Percentiles rank a stretch among this genome's conserved stretches.
Conservation (phyloP, 192 early-diverging fungal genomes). For the Chytriomyces sp. region DNA sequence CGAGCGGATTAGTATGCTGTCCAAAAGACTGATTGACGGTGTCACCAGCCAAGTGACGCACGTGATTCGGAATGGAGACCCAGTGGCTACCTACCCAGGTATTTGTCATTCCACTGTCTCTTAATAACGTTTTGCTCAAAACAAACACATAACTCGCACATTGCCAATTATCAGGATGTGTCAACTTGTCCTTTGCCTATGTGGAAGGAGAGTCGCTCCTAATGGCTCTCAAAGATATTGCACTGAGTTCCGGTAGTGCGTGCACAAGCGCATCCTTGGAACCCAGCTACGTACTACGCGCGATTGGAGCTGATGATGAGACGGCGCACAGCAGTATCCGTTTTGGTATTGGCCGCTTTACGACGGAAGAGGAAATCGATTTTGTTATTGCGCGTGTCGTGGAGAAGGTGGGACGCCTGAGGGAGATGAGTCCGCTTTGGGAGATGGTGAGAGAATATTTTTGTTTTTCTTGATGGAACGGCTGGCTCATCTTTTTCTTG, state of each 20-base stretch:
- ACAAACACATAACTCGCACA: not conserved
- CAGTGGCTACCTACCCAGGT: constrained; percentile 73
- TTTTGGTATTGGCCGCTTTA: constrained; percentile 96
- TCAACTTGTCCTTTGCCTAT: constrained; percentile 95
- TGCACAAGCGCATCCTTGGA: constrained; percentile 96
- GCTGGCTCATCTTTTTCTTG: constrained; percentile 46
- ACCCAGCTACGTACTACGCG: constrained; percentile 94
- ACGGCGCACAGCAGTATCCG: constrained; percentile 94
- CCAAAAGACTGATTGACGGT: constrained; percentile 77
- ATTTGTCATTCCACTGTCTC: not conserved
- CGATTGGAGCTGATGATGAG: constrained; percentile 95
- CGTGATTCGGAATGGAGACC: constrained; percentile 90
- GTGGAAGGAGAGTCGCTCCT: constrained; percentile 96
- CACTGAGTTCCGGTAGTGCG: constrained; percentile 90
- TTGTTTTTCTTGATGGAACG: not conserved
- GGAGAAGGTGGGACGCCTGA: constrained; percentile 77
- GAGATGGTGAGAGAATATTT: constrained; percentile 74
- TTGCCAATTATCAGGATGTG: constrained; percentile 64
- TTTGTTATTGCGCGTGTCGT: constrained; percentile 81
- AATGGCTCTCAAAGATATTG: constrained; percentile 98
- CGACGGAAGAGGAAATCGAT: constrained; percentile 93
- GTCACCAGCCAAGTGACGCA: constrained; percentile 76
- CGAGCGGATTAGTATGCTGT: constrained; percentile 68
- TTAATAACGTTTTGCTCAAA: not conserved
- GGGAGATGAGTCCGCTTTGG: constrained; percentile 98